A percentile compares a stretch with the other conserved stretches of the same genome.
Evolutionary conservation across 345 rosid genomes (phyloP).

Genomic region (Salix caprea): DNA sequence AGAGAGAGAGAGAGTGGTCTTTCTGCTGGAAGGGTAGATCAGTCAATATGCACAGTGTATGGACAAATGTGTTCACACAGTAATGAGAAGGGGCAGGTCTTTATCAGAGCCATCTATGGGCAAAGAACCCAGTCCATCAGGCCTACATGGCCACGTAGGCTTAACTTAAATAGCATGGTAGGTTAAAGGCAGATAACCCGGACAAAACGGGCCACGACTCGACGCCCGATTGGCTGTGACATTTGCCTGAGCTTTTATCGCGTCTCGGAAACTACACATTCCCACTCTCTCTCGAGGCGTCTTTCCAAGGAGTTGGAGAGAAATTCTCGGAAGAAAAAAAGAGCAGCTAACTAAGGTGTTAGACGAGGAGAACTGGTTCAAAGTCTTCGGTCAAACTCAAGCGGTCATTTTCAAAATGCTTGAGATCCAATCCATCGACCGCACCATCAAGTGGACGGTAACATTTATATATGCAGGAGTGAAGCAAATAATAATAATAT

Average conservation of each 20-base stretch:
- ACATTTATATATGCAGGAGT: not conserved
- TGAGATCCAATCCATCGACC: not conserved
- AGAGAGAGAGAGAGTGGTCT: not conserved
- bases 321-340: not conserved
- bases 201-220: conserved; percentile 53
- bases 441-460: not conserved
- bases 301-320: not conserved
- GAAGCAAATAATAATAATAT: too few species aligned
- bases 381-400: not conserved
- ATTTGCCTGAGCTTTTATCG: conserved; percentile 16
- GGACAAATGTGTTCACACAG: conserved; percentile 18
- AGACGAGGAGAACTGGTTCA: not conserved
- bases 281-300: conserved; percentile 4
- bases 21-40: not conserved
- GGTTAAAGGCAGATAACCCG: conserved; percentile 32
- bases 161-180: not conserved
- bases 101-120: conserved; percentile 40
- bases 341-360: not conserved
- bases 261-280: not conserved
- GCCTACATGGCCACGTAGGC: not conserved
- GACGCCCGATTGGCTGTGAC: conserved; percentile 19
- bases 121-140: conserved; percentile 28
- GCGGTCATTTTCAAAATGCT: not conserved
- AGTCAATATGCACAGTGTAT: not conserved
- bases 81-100: conserved; percentile 29